A percentile compares a stretch with the other conserved stretches of the same genome.
These are phyloP conservation scores for Trifolium repens DNA, from an alignment of 306 rosid genomes.

Conservation along the genomic window DNA sequence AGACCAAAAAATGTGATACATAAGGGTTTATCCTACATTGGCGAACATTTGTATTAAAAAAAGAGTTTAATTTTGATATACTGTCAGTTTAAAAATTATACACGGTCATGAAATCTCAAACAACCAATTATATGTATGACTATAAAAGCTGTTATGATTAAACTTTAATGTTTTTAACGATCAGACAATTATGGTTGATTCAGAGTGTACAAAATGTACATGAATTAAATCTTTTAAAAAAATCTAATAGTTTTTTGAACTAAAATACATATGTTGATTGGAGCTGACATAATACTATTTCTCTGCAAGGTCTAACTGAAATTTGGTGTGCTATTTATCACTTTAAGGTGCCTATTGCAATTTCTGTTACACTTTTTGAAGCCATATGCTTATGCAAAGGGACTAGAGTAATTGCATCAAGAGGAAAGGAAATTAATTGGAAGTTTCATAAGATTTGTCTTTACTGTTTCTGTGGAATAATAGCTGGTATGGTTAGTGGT, in stretches of 20 bases:
- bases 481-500: constrained; percentile 85
- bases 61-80: neutral
- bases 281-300: constrained; percentile 10
- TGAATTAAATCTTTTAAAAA: neutral
- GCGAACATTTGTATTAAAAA: neutral
- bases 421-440: constrained; percentile 79
- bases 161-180: neutral
- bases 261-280: neutral
- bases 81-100: neutral
- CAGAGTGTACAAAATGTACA: neutral
- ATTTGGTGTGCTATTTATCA: constrained; percentile 32
- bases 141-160: neutral
- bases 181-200: neutral
- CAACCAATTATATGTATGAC: neutral
- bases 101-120: neutral
- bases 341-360: constrained; percentile 71
- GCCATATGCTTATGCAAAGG: constrained; percentile 71
- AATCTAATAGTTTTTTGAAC: neutral
- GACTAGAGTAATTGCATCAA: constrained; percentile 76
- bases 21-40: neutral
- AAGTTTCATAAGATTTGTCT: constrained; percentile 66
- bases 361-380: constrained; percentile 71
- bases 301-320: constrained; percentile 26
- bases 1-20: neutral
- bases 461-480: constrained; percentile 71